Percentiles rank a stretch among this genome's conserved stretches.
Conservation (phyloP, 768 basidiomycete species). For the Pisolithus sp. region DNA sequence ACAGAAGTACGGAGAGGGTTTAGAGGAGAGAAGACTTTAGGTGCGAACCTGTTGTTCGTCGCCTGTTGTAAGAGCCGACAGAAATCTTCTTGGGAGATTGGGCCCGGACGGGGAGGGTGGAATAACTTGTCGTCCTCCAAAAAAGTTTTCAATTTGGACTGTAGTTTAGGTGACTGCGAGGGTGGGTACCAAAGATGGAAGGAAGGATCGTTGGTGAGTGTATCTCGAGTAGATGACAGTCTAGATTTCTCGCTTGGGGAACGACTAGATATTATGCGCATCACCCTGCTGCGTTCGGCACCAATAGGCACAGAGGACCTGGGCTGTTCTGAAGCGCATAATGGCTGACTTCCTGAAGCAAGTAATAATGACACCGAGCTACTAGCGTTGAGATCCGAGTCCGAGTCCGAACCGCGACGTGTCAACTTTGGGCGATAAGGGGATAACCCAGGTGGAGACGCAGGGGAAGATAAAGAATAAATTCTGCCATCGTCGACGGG, state of each 20-base stretch:
- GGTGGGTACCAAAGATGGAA: slow-evolving; percentile 7
- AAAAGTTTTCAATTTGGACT: slow-evolving; percentile 4
- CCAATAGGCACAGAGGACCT: slow-evolving; percentile 24
- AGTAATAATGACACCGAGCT: slow-evolving; percentile 17
- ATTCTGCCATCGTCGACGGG: not conserved
- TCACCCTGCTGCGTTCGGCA: slow-evolving; percentile 22
- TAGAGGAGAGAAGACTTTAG: slow-evolving; percentile 26
- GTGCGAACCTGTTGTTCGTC: slow-evolving; percentile 18
- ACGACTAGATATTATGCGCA: slow-evolving; percentile 13
- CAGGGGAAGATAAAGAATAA: not conserved
- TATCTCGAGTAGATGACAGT: not conserved
- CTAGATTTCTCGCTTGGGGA: slow-evolving; percentile 3
- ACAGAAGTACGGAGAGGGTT: slow-evolving; percentile 23
- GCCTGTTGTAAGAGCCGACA: slow-evolving; percentile 21
- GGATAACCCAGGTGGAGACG: slow-evolving; percentile 18
- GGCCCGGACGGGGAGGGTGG: not conserved
- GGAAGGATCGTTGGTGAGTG: not conserved
- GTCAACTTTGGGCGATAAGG: slow-evolving; percentile 7
- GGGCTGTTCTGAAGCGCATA: slow-evolving; percentile 14
- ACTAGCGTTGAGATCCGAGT: slow-evolving; percentile 1
- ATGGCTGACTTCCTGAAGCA: slow-evolving; percentile 22
- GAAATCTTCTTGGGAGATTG: slow-evolving; percentile 16
- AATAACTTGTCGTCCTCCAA: not conserved
- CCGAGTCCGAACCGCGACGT: slow-evolving; percentile 5
- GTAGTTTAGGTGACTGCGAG: slow-evolving; percentile 2